Evolutionary conservation across 1,284 basidiomycete genomes (phyloP), one percentile per base, ranked within the genome.

Genomic region (Jaminaea rosea): DNA sequence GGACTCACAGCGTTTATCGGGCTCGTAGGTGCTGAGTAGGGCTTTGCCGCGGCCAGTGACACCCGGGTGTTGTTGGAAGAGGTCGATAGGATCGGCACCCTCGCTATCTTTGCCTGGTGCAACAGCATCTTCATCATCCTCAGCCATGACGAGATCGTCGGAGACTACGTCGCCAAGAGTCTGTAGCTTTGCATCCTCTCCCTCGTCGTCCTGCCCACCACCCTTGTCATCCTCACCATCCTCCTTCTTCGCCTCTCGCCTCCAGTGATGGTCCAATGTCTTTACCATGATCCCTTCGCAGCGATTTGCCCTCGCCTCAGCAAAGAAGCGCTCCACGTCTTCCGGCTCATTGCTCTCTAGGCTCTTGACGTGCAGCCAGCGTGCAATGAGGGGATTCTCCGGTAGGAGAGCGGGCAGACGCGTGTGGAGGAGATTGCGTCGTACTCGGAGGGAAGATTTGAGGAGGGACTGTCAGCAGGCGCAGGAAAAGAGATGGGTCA

Each of bases 231-330:
- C 51, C 15, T 26, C 32, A n/a, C 72, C 50, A 29, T 56, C 59
- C 11, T 47, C 62, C 26, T 46, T 45, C 39, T 58, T 59, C n/a
- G n/a, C n/a, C n/a, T n/a, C n/a, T n/a, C n/a, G n/a, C n/a, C n/a
- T n/a, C 59, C 57, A 63, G 32, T 60, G 67, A 44, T 67, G 55
- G 42, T 77, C 76, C 52, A 80, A 63, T 19, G 88, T 85, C 78
- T 94, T 96, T 69, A 94, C 82, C 90, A 96, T 93, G 60, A 94
- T 78, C 4, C 91, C 91, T 74, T 96, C 91, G 55, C 86, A 88
- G 53, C 84, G 84, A 71, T 83, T 83, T 65, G 84, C 82, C n/a
- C 89, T 80, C 4, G 88, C 85, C 55, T 79, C 78, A 60, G 83
- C 78, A 80, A 90, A 90, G 73, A 94, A 94, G 17, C 50, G 29